Conservation (phyloP, 2,329 filamentous ascomycete genomes). For the Bisporella sp. region DNA sequence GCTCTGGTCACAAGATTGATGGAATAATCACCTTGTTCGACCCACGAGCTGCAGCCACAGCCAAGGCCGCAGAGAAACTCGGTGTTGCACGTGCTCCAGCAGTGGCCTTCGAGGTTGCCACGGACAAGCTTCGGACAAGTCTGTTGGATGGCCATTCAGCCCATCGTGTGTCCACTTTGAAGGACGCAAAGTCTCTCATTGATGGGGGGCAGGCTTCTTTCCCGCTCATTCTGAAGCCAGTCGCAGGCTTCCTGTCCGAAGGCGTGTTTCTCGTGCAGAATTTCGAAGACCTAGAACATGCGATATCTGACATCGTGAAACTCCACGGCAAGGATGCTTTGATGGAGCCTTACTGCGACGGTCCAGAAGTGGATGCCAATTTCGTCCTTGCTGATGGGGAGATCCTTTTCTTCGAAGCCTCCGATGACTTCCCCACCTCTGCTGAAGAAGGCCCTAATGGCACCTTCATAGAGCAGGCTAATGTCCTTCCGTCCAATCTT, state of each 20-base stretch:
- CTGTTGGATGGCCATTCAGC: background rate
- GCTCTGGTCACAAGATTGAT: slow-evolving; percentile 1
- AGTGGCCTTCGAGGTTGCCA: background rate
- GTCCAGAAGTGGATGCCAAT: slow-evolving; percentile 8
- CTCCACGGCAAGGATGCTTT: background rate
- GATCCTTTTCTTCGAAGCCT: slow-evolving; percentile 5
- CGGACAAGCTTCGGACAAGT: slow-evolving; percentile 1
- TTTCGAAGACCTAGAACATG: background rate
- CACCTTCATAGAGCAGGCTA: slow-evolving; percentile 11
- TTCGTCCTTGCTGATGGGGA: slow-evolving; percentile 2
- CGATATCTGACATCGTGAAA: background rate
- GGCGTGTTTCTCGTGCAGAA: slow-evolving; percentile 1
- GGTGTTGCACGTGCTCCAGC: background rate
- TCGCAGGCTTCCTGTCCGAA: slow-evolving; percentile 5
- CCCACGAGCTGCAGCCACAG: background rate
- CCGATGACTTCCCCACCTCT: slow-evolving; percentile 2
- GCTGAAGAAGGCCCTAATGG: background rate
- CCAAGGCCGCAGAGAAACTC: background rate
- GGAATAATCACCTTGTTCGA: slow-evolving; percentile 1
- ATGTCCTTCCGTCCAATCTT: slow-evolving; percentile 19
- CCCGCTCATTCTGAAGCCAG: slow-evolving; percentile 6
- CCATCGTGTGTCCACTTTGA: background rate
- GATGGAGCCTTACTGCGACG: slow-evolving; percentile 2
- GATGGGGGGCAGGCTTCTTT: background rate
- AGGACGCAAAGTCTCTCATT: background rate